Conservation (phyloP, 2,329 filamentous ascomycete species). For the Magnaporthiopsis incrustans region DNA sequence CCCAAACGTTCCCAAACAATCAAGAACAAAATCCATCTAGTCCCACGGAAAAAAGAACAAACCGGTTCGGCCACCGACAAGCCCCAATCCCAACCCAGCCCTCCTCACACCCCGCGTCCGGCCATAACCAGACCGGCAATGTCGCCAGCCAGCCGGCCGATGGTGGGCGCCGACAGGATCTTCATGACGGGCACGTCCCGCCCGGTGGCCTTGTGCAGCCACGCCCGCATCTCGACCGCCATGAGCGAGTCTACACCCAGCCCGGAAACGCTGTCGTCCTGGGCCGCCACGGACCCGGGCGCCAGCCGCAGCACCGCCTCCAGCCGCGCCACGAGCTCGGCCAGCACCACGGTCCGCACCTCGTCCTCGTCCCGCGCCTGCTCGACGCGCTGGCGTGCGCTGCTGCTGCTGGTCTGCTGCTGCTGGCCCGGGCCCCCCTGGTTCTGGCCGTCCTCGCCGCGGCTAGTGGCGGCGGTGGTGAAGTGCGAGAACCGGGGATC, state of each 20-base stretch:
- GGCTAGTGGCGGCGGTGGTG: slow-evolving; percentile 19
- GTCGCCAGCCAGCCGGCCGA: slow-evolving; percentile 9
- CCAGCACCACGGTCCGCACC: slow-evolving; percentile 18
- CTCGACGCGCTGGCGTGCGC: slow-evolving; percentile 16
- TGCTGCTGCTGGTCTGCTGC: not conserved
- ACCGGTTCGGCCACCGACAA: no score
- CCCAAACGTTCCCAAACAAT: no score
- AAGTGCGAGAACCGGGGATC: slow-evolving; percentile 36
- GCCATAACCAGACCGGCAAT: not conserved
- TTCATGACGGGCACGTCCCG: slow-evolving; percentile 38
- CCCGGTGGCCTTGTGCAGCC: slow-evolving; percentile 33
- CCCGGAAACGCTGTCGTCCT: slow-evolving; percentile 24
- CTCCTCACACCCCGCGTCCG: not conserved
- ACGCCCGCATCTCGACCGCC: slow-evolving; percentile 33
- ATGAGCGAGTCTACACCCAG: slow-evolving; percentile 33
- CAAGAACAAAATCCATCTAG: no score
- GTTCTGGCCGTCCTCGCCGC: slow-evolving; percentile 7
- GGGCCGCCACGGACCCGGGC: slow-evolving; percentile 20
- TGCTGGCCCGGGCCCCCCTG: not conserved
- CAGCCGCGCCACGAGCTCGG: slow-evolving; percentile 21
- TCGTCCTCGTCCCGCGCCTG: slow-evolving; percentile 15
- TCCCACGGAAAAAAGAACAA: no score
- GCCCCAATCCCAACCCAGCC: no score
- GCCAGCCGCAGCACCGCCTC: slow-evolving; percentile 23
- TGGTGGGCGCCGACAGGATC: slow-evolving; percentile 27